These are phyloP conservation scores for Nitzschia inconspicua DNA, from an alignment of 108 stramenopile genomes.

Conservation along the genomic window DNA sequence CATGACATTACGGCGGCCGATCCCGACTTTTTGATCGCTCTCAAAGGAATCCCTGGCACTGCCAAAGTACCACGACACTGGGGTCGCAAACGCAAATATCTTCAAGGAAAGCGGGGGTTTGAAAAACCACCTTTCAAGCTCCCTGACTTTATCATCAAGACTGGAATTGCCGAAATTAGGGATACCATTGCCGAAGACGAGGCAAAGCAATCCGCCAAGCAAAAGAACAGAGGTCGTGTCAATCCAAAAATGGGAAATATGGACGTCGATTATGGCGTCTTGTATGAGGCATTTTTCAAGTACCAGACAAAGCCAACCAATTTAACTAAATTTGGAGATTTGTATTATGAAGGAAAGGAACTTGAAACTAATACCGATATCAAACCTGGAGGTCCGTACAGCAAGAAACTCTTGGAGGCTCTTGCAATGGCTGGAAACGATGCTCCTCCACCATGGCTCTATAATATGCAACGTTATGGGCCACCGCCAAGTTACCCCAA, in stretches of 20 bases:
- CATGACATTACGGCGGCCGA: conserved; percentile 96
- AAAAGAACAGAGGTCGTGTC: conserved; percentile 87
- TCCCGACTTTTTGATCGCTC: conserved; percentile 87
- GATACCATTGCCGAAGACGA: conserved; percentile 86
- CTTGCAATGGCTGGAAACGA: conserved; percentile 67
- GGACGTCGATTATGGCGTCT: conserved; percentile 96
- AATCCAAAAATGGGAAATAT: conserved; percentile 90
- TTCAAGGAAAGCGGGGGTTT: conserved; percentile 94
- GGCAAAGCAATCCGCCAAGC: conserved; percentile 74
- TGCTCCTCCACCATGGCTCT: conserved; percentile 97
- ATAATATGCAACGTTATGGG: conserved; percentile 99
- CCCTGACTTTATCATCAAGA: conserved; percentile 96
- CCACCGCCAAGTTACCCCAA: conserved; percentile 95
- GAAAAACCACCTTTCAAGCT: conserved; percentile 95
- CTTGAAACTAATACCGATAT: conserved; percentile 74
- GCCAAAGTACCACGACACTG: conserved; percentile 97
- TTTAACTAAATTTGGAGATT: conserved; percentile 83
- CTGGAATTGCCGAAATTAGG: conserved; percentile 92
- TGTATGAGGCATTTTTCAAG: conserved; percentile 98
- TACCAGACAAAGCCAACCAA: conserved; percentile 93
- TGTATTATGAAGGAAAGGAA: conserved; percentile 99
- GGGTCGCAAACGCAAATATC: conserved; percentile 97
- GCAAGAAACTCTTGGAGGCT: conserved; percentile 73
- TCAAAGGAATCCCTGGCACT: conserved; percentile 87
- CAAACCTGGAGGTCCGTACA: conserved; percentile 65